Percentiles rank a stretch among this genome's conserved stretches.
phyloP scores from a whole-genome alignment of 179 eudicot genomes.

The Heliamphora pulchella region DNA sequence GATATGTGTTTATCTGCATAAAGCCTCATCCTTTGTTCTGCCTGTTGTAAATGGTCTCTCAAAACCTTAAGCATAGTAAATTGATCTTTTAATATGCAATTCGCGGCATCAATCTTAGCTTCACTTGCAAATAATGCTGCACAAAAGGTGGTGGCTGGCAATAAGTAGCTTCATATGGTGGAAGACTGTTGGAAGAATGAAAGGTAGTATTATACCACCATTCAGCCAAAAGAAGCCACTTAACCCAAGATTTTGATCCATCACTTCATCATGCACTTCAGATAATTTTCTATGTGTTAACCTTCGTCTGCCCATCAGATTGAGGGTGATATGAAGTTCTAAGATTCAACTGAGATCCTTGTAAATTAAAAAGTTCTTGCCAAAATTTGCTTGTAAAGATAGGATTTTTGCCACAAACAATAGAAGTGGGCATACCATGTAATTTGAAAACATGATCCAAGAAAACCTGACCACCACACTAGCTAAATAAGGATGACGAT shows the following conservation, averaged over 20 bases:
- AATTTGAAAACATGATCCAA: neutral
- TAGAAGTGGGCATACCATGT: neutral
- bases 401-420: neutral
- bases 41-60: too few relatives aligned
- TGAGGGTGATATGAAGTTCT: neutral
- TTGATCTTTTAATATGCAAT: neutral
- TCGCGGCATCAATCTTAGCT: too few relatives aligned
- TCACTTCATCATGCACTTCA: neutral
- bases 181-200: neutral
- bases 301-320: neutral
- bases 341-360: neutral
- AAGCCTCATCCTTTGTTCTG: too few relatives aligned
- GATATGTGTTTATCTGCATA: too few relatives aligned
- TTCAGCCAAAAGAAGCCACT: neutral
- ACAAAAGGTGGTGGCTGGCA: neutral
- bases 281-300: neutral
- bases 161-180: neutral
- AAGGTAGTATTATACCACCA: conserved; percentile 4
- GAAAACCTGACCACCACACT: neutral
- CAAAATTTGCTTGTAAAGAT: neutral
- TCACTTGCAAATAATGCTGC: neutral
- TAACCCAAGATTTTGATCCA: neutral
- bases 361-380: neutral
- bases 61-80: too few relatives aligned
- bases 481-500: neutral